phyloP scores from a whole-genome alignment of 371 early-diverging fungal species.

The Rhizopus arrhizus region DNA sequence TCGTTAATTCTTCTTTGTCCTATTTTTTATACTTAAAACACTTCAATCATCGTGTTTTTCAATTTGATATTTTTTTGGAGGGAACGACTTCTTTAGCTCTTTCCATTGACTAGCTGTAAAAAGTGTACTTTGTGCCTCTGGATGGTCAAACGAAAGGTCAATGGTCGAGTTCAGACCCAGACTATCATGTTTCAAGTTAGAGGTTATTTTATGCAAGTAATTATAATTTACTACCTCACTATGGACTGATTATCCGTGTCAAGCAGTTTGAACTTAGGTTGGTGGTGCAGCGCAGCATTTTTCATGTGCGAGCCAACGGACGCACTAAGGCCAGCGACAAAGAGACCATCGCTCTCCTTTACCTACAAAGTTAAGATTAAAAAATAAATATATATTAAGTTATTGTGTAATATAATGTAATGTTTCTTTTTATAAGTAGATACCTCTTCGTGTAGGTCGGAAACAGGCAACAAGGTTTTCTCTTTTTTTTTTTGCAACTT shows the following conservation, averaged over 20 bases:
- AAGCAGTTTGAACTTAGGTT: slow-evolving; percentile 6
- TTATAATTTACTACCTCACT: slow-evolving; percentile 5
- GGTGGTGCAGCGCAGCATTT: slow-evolving; percentile 6
- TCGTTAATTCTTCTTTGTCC: too few species aligned
- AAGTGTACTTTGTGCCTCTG: slow-evolving; percentile 11
- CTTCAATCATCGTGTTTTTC: slow-evolving; percentile 8
- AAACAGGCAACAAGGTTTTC: too few species aligned
- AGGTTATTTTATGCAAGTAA: slow-evolving; percentile 7
- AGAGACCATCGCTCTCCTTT: slow-evolving; percentile 10
- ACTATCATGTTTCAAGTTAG: slow-evolving; percentile 3
- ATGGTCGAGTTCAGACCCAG: slow-evolving; percentile 7
- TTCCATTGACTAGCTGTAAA: neutral
- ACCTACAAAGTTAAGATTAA: slow-evolving; percentile 8
- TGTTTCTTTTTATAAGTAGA: slow-evolving; percentile 3
- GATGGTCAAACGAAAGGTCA: slow-evolving; percentile 6
- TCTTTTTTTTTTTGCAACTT: too few species aligned
- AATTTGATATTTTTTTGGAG: slow-evolving; percentile 9
- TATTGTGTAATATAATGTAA: slow-evolving; percentile 6
- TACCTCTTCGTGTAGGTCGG: neutral
- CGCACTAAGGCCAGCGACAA: slow-evolving; percentile 7
- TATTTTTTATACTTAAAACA: too few species aligned
- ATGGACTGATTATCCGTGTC: slow-evolving; percentile 5
- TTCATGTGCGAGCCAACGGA: slow-evolving; percentile 10
- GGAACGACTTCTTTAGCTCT: slow-evolving; percentile 6
- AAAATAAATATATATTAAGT: slow-evolving; percentile 9